A percentile compares a stretch with the other conserved stretches of the same genome.
Evolutionary conservation across 1,284 basidiomycete species (phyloP).

Genomic region (Pseudomicrostroma phylloplanum): DNA sequence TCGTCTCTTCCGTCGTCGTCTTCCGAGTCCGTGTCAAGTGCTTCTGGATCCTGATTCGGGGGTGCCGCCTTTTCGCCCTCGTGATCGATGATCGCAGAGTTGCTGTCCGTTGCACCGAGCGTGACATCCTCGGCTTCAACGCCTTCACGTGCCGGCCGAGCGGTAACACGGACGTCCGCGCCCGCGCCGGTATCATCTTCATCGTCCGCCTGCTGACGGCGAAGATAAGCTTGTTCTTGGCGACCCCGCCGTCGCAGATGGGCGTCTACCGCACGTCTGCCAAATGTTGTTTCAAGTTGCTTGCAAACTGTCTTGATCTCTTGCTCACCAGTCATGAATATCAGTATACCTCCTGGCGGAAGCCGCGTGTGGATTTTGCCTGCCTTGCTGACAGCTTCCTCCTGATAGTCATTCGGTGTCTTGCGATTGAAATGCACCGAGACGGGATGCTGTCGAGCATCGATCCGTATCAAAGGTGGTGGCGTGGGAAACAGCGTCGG

Average conservation of each 20-base stretch:
- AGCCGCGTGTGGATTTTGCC: slow-evolving; percentile 69
- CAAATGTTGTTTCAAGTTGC: slow-evolving; percentile 72
- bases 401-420: slow-evolving; percentile 80
- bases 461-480: slow-evolving; percentile 83
- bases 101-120: slow-evolving; percentile 58
- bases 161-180: slow-evolving; percentile 16
- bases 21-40: slow-evolving; percentile 30
- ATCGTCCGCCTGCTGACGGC: slow-evolving; percentile 13
- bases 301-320: slow-evolving; percentile 65
- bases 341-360: slow-evolving; percentile 65
- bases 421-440: slow-evolving; percentile 86
- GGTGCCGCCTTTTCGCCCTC: slow-evolving; percentile 44
- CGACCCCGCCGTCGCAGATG: slow-evolving; percentile 14
- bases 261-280: slow-evolving; percentile 62
- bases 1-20: slow-evolving; percentile 28
- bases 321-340: slow-evolving; percentile 72
- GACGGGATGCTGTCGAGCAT: slow-evolving; percentile 88
- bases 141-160: slow-evolving; percentile 46
- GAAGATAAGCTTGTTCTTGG: neutral
- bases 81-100: slow-evolving; percentile 53
- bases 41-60: slow-evolving; percentile 53
- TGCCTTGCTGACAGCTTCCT: slow-evolving; percentile 82
- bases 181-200: slow-evolving; percentile 29
- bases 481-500: slow-evolving; percentile 69
- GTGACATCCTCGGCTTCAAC: slow-evolving; percentile 79